phyloP scores from a whole-genome alignment of 768 basidiomycete species.

The Trametes coccinea region DNA sequence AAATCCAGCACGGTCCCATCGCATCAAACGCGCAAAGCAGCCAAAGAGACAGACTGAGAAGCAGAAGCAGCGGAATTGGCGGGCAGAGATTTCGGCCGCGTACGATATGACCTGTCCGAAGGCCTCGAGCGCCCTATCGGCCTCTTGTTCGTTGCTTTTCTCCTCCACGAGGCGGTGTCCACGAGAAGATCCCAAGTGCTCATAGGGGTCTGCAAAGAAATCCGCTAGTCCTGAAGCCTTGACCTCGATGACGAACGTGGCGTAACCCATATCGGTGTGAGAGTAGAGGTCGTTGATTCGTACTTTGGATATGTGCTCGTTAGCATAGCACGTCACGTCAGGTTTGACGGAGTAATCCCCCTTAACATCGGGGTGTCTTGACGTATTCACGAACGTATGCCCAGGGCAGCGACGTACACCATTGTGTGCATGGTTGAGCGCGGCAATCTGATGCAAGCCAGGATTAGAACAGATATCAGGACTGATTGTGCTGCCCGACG shows the following conservation, averaged over 20 bases:
- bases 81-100: neutral
- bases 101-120: neutral
- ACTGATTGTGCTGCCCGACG: neutral
- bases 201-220: constrained; percentile 2
- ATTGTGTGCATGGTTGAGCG: neutral
- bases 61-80: neutral
- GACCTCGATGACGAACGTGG: constrained; percentile 14
- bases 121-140: neutral
- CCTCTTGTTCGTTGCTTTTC: neutral
- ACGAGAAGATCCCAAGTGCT: neutral
- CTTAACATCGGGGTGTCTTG: neutral
- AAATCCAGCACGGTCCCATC: too few relatives aligned
- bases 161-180: neutral
- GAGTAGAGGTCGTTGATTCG: neutral
- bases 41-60: too few relatives aligned
- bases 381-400: neutral
- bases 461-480: too few relatives aligned
- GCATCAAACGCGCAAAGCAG: too few relatives aligned
- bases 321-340: constrained; percentile 7
- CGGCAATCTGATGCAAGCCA: neutral
- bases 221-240: constrained; percentile 5
- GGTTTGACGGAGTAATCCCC: neutral
- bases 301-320: neutral
- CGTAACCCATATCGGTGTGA: neutral
- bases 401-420: constrained; percentile 10